Conservation (phyloP, 2,329 filamentous ascomycete species). For the Arachnopeziza araneosa region DNA sequence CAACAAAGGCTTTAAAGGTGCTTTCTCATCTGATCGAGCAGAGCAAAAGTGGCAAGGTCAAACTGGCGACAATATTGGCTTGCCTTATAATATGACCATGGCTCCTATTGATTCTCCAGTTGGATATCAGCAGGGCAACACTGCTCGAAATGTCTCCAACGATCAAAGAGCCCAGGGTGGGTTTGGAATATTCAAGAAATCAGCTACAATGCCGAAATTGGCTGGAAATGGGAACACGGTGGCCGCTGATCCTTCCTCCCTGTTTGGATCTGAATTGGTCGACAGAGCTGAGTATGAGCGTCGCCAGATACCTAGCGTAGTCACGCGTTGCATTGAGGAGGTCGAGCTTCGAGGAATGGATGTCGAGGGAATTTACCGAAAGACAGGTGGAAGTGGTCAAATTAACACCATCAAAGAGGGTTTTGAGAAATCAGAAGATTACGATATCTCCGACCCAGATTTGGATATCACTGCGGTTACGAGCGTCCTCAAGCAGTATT, state of each 20-base stretch:
- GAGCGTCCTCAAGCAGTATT: slow-evolving; percentile 94
- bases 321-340: slow-evolving; percentile 92
- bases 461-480: slow-evolving; percentile 96
- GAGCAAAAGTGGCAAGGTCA: slow-evolving; percentile 47
- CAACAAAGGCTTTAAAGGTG: slow-evolving; percentile 88
- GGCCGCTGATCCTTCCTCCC: slow-evolving; percentile 47
- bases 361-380: slow-evolving; percentile 94
- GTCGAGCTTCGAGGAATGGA: slow-evolving; percentile 96
- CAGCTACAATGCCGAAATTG: slow-evolving; percentile 42
- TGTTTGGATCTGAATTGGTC: slow-evolving; percentile 87
- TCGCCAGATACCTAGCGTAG: slow-evolving; percentile 81
- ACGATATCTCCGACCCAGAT: slow-evolving; percentile 87
- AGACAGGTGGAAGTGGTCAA: slow-evolving; percentile 88
- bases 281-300: slow-evolving; percentile 85
- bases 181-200: slow-evolving; percentile 63
- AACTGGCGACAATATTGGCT: slow-evolving; percentile 57
- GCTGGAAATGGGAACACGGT: slow-evolving; percentile 37
- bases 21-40: slow-evolving; percentile 54
- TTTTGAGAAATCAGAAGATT: slow-evolving; percentile 81
- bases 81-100: slow-evolving; percentile 66
- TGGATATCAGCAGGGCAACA: slow-evolving; percentile 18
- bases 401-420: slow-evolving; percentile 86
- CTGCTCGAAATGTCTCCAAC: slow-evolving; percentile 22
- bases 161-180: slow-evolving; percentile 35
- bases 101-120: slow-evolving; percentile 44